Base-by-base conservation (phyloP, 495 filamentous ascomycete genomes). In the Neurospora sp. region DNA sequence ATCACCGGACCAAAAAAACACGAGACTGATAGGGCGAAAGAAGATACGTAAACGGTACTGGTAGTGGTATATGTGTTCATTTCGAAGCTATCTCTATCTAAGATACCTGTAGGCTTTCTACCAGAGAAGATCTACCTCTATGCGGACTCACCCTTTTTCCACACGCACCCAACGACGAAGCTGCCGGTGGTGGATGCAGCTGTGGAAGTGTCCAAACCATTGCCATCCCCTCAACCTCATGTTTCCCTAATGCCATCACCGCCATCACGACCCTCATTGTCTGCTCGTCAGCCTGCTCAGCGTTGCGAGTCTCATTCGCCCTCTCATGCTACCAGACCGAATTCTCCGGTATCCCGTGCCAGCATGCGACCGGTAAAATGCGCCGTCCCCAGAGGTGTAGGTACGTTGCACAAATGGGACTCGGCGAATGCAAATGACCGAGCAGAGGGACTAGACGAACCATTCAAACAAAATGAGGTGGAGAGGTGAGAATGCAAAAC, bases 381-480 rank as follows among this genome's bases (percentile, higher is more conserved):
- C n/a, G 9, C n/a, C 3, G n/a, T 4, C n/a, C 9, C 3, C 4
- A 20, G 0, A 39, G n/a, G 39, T 7, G 11, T 31, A 31, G 27
- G 42, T 44, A 44, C 42, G 42, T 44, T 44, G 42, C 7, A 44
- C 42, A n/a, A 9, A 44, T 0, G 0, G 42, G 18, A 46, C 3
- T 20, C 0, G 41, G 41, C 7, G 16, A n/a, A 44, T 46, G 18
- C 42, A 1, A 0, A 20, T 10, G 3, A 10, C 18, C 8, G 1
- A 8, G 0, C 0, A 9, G 3, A 46, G 42, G 1, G 18, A 0
- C 2, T 9, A 10, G 0, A 20, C 3, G 20, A 20, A 0, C 1
- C 0, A 9, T 46, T 1, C 5, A 14, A 2, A 0, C 2, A 2
- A 14, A 2, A 11, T 54, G 3, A 35, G 31, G 1, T 35, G 2